Percentiles rank a stretch among this genome's conserved stretches.
Conservation (phyloP, 2,329 filamentous ascomycete genomes). For the Curvularia verruculosa region DNA sequence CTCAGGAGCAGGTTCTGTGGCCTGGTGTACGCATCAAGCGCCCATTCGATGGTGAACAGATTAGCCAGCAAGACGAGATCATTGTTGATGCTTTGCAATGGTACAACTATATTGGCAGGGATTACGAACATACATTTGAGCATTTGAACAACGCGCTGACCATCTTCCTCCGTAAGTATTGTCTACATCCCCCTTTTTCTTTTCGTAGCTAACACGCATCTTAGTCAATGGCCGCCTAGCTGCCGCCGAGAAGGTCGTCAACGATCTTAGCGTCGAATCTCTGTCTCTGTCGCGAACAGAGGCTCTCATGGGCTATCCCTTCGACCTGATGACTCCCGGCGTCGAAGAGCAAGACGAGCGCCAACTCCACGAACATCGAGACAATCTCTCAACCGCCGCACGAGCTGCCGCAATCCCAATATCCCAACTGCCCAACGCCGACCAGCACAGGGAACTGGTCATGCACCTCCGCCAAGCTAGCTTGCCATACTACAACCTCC, state of each 20-base stretch:
- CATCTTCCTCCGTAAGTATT: slow-evolving; percentile 78
- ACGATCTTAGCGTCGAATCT: slow-evolving; percentile 58
- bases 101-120: slow-evolving; percentile 75
- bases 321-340: slow-evolving; percentile 39
- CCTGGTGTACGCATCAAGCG: slow-evolving; percentile 69
- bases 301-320: slow-evolving; percentile 49
- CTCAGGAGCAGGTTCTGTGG: slow-evolving; percentile 49
- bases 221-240: slow-evolving; percentile 57
- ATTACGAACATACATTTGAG: slow-evolving; percentile 65
- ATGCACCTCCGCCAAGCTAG: slow-evolving; percentile 28
- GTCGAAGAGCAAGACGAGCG: slow-evolving; percentile 39
- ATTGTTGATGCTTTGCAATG: slow-evolving; percentile 84
- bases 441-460: slow-evolving; percentile 33
- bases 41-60: slow-evolving; percentile 65
- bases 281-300: slow-evolving; percentile 51
- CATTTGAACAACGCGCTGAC: slow-evolving; percentile 77
- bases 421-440: slow-evolving; percentile 26
- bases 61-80: slow-evolving; percentile 69
- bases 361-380: slow-evolving; percentile 27
- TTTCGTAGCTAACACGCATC: slow-evolving; percentile 24
- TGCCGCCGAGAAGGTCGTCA: slow-evolving; percentile 61
- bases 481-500: slow-evolving; percentile 52
- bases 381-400: slow-evolving; percentile 25
- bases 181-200: not conserved
- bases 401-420: slow-evolving; percentile 27